Evolutionary conservation across 2,329 filamentous ascomycete species (phyloP), one percentile per base, ranked within the genome.

Genomic region (Drechslerella coelobrocha): DNA sequence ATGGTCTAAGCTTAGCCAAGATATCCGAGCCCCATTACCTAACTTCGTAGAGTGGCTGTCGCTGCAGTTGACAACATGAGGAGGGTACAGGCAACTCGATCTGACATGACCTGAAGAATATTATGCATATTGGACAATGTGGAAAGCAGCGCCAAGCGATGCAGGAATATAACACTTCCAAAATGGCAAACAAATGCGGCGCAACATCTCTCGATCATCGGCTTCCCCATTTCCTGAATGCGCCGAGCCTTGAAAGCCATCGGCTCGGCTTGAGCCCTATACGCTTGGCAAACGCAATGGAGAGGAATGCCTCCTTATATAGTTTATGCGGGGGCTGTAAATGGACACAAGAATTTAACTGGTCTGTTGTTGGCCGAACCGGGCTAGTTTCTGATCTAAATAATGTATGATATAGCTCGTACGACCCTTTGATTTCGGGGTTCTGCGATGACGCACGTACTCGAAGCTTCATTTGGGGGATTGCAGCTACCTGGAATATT

Each of bases 171-270:
- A 50, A 50, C 57, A 45, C 51, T 51, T 69, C 63, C 43, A 26
- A 69, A 69, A 61, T 37, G 65, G 65, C 61, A 69, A 69, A 69
- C 52, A 69, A 62, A 69, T 52, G 65, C 65, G 65, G 52, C 19
- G 51, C 37, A n/a, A 41, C 45, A 55, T 14, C 12, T 39, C 4
- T 14, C 2, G 3, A 8, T 23, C 24, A 31, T 43, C 21, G 48
- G 37, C 37, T 62, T 19, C 31, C 17, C 29, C 37, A 39, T 54
- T 31, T 31, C 48, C 37, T 48, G 26, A 43, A 53, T 26, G 48
- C 52, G 12, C 24, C 23, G 39, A 62, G 23, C 50, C 37, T 27
- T 47, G 34, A 10, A 17, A 26, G 7, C 19, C 29, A 23, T 26
- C 43, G 23, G 19, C 19, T 21, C 23, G 6, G 19, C 17, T 47